phyloP scores from a whole-genome alignment of 2,329 filamentous ascomycete genomes.

The Didymella lethalis region DNA sequence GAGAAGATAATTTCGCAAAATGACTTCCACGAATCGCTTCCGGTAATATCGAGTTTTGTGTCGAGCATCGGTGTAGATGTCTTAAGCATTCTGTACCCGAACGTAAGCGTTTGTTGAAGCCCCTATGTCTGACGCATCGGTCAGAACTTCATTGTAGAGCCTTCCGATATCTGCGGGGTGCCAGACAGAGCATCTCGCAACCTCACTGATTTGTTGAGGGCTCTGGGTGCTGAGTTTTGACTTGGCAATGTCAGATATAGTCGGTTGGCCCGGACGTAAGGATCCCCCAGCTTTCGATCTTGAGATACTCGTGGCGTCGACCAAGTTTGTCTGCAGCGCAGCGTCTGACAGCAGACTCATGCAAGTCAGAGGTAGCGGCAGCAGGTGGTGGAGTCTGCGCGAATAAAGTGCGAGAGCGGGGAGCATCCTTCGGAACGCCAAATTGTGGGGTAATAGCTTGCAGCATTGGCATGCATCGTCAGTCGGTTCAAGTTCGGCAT shows the following conservation, averaged over 20 bases:
- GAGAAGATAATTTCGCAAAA: neutral
- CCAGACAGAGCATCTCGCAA: neutral
- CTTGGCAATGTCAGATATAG: neutral
- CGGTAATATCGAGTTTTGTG: neutral
- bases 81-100: neutral
- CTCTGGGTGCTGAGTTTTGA: neutral
- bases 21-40: slow-evolving; percentile 7
- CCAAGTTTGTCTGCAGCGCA: slow-evolving; percentile 8
- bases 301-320: neutral
- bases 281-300: neutral
- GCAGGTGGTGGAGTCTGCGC: slow-evolving; percentile 30
- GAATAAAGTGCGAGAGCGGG: slow-evolving; percentile 47
- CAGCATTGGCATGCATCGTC: slow-evolving; percentile 29
- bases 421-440: slow-evolving; percentile 42
- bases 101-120: neutral
- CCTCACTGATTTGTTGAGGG: neutral
- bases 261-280: neutral
- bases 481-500: slow-evolving; percentile 34
- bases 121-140: neutral
- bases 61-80: neutral
- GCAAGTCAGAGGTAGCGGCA: slow-evolving; percentile 45
- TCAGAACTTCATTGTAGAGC: neutral
- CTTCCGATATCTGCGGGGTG: neutral
- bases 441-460: slow-evolving; percentile 51
- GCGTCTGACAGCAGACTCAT: slow-evolving; percentile 32